phyloP scores from a whole-genome alignment of 805 yeast species.

The Yarrowia sp. region DNA sequence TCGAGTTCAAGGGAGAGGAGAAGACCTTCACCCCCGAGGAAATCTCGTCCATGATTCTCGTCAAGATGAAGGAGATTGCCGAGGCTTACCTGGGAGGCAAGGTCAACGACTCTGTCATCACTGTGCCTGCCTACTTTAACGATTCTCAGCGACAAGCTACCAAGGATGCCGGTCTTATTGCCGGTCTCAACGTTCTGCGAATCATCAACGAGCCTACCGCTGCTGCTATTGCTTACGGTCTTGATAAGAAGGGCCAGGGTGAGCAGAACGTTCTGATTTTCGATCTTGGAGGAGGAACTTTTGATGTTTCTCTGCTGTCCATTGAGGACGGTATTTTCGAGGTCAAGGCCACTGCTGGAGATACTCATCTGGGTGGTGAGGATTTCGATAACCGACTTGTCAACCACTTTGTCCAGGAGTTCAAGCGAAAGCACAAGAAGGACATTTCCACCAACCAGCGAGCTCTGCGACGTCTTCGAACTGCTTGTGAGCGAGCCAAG shows the following conservation, averaged over 20 bases:
- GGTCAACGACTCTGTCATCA: slow-evolving; percentile 89
- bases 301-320: slow-evolving; percentile 90
- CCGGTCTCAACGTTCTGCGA: slow-evolving; percentile 52
- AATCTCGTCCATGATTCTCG: slow-evolving; percentile 85
- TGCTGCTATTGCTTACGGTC: slow-evolving; percentile 98
- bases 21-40: slow-evolving; percentile 62
- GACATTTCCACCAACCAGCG: slow-evolving; percentile 19
- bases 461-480: slow-evolving; percentile 15
- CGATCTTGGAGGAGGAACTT: slow-evolving; percentile 47
- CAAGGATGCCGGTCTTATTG: slow-evolving; percentile 18
- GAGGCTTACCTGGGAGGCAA: slow-evolving; percentile 82
- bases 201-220: slow-evolving; percentile 98
- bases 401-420: slow-evolving; percentile 19
- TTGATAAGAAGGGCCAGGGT: slow-evolving; percentile 58
- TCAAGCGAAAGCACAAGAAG: slow-evolving; percentile 22
- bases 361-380: slow-evolving; percentile 52
- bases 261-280: slow-evolving; percentile 89
- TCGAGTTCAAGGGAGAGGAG: slow-evolving; percentile 17
- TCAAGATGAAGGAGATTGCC: slow-evolving; percentile 91
- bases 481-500: slow-evolving; percentile 21
- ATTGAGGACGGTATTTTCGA: slow-evolving; percentile 96
- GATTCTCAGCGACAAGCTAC: slow-evolving; percentile 13
- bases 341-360: slow-evolving; percentile 91
- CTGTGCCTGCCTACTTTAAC: slow-evolving; percentile 88
- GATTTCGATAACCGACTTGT: slow-evolving; percentile 13